phyloP scores from a whole-genome alignment of 2,329 filamentous ascomycete species.

The Magnaporthiopsis rhizophila region DNA sequence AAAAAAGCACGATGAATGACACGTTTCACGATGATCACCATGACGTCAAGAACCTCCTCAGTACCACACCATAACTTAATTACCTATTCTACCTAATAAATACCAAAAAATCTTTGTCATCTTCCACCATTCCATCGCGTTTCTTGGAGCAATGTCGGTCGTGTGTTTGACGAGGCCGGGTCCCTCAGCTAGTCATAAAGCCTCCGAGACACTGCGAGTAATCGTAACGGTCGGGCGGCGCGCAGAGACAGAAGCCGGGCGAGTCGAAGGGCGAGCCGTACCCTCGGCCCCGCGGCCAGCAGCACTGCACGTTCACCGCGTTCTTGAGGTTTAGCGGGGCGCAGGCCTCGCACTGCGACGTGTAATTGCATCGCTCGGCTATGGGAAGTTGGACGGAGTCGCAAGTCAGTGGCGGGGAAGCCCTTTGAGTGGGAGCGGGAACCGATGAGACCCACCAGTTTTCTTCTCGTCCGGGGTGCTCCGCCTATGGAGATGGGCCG shows the following conservation, averaged over 20 bases:
- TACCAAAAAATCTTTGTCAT: no score
- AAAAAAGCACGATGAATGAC: background rate
- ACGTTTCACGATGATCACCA: background rate
- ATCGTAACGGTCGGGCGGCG: conserved; percentile 8
- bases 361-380: conserved; percentile 8
- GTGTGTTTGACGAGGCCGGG: no score
- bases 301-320: conserved; percentile 8
- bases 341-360: conserved; percentile 9
- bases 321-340: background rate
- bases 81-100: no score
- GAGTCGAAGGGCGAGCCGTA: conserved; percentile 10
- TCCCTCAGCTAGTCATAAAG: conserved; percentile 7
- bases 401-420: no score
- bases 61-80: no score
- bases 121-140: no score
- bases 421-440: background rate
- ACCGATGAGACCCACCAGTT: background rate
- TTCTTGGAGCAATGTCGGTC: no score
- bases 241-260: conserved; percentile 11
- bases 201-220: conserved; percentile 10
- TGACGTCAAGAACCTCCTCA: no score
- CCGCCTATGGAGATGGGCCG: background rate
- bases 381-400: background rate
- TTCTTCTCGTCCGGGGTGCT: background rate
- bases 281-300: conserved; percentile 9